Percentiles rank a stretch among this genome's conserved stretches.
These are phyloP conservation scores for Diphasiastrum complanatum DNA, from an alignment of 83 land plant species.

Conservation along the genomic window DNA sequence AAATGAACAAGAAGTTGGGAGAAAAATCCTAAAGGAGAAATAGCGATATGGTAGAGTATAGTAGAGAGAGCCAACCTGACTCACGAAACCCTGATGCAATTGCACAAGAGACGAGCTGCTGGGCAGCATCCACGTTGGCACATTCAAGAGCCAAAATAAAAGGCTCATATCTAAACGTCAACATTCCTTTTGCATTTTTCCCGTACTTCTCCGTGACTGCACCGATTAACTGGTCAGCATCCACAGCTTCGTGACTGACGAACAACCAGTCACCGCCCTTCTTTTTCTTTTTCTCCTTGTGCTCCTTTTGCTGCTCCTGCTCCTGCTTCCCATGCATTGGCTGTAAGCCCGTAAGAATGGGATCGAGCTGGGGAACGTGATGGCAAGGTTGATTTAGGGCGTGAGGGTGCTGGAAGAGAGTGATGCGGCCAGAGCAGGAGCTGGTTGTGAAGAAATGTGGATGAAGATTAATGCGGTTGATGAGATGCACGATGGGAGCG, in stretches of 20 bases:
- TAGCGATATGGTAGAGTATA: background rate
- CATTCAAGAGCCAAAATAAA: conserved; percentile 86
- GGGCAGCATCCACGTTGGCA: conserved; percentile 50
- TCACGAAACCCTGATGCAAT: conserved; percentile 75
- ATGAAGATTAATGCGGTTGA: conserved; percentile 54
- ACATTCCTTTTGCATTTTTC: conserved; percentile 16
- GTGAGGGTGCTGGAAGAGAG: conserved; percentile 44
- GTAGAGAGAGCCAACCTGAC: conserved; percentile 57
- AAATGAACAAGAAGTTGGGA: background rate
- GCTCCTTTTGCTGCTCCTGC: conserved; percentile 5
- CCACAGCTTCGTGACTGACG: conserved; percentile 60
- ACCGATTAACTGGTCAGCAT: conserved; percentile 37
- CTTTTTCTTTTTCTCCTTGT: conserved; percentile 47
- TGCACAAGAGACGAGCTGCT: conserved; percentile 57
- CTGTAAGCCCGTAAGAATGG: background rate
- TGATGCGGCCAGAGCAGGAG: conserved; percentile 96
- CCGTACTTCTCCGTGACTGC: conserved; percentile 1
- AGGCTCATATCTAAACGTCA: conserved; percentile 87
- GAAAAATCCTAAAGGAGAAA: background rate
- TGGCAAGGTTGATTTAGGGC: background rate
- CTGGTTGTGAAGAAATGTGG: conserved; percentile 82
- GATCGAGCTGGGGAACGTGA: background rate
- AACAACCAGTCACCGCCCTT: conserved; percentile 79
- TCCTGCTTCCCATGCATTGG: background rate
- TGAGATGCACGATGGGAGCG: conserved; percentile 58